A percentile compares a stretch with the other conserved stretches of the same genome.
phyloP scores from a whole-genome alignment of 257 asterid species.

The Salvia hispanica region DNA sequence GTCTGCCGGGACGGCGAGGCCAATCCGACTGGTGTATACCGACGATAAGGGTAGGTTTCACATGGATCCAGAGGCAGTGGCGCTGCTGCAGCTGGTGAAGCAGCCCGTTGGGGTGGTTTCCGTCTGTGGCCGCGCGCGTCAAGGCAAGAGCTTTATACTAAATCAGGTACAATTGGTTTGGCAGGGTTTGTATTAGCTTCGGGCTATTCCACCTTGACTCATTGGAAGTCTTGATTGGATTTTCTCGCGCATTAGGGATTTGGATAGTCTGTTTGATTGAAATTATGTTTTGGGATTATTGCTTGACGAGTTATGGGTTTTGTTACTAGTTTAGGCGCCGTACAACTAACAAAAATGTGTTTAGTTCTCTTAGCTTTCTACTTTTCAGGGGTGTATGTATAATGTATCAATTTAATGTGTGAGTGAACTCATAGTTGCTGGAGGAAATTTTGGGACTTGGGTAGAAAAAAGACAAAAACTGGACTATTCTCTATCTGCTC shows the following conservation, averaged over 20 bases:
- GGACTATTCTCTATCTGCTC: neutral
- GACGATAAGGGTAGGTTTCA: conserved; percentile 89
- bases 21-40: conserved; percentile 84
- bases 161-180: conserved; percentile 65
- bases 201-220: neutral
- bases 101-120: conserved; percentile 96
- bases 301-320: neutral
- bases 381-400: too few species aligned
- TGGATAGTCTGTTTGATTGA: conserved; percentile 19
- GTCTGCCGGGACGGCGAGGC: conserved; percentile 80
- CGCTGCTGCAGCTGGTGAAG: conserved; percentile 87
- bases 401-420: too few species aligned
- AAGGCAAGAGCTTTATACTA: conserved; percentile 88
- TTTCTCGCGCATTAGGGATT: conserved; percentile 34
- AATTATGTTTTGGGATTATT: conserved; percentile 29
- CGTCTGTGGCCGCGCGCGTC: conserved; percentile 99
- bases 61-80: conserved; percentile 95
- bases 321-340: conserved; percentile 6
- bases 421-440: too few species aligned
- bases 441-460: neutral
- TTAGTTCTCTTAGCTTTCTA: neutral
- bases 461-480: neutral
- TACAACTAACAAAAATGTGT: neutral
- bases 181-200: neutral
- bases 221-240: neutral